Evolutionary conservation across 2,329 filamentous ascomycete species (phyloP).

Genomic region (Aspergillus pseudoviridinutans): DNA sequence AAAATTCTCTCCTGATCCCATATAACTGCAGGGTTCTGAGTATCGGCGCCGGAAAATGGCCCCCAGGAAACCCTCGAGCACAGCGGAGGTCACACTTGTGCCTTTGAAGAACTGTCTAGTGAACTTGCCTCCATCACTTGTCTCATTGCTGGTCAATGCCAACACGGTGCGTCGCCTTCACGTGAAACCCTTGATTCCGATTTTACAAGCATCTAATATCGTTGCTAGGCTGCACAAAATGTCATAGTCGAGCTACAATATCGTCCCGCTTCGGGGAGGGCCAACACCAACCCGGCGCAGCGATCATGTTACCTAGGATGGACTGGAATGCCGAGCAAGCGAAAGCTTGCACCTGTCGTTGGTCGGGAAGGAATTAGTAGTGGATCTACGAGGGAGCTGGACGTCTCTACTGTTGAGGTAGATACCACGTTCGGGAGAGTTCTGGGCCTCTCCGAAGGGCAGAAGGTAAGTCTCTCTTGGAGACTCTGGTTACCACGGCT

Average conservation of each 20-base stretch:
- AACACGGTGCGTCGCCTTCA: constrained; percentile 66
- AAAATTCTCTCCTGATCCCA: constrained; percentile 11
- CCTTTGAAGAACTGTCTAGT: constrained; percentile 92
- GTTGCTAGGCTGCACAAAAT: constrained; percentile 77
- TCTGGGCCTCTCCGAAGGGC: constrained; percentile 73
- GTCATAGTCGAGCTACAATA: constrained; percentile 89
- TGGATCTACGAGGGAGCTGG: constrained; percentile 66
- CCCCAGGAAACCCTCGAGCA: constrained; percentile 54
- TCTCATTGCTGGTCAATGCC: constrained; percentile 78
- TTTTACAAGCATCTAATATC: neutral
- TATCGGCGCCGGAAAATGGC: constrained; percentile 33
- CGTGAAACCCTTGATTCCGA: constrained; percentile 14
- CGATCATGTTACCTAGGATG: constrained; percentile 85
- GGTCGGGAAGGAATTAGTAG: constrained; percentile 67
- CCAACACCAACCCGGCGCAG: constrained; percentile 49
- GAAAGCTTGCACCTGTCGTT: constrained; percentile 69
- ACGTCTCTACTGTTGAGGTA: constrained; percentile 74
- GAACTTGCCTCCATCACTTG: constrained; percentile 81
- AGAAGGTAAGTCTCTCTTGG: constrained; percentile 58
- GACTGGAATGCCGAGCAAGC: constrained; percentile 97
- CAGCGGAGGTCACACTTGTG: constrained; percentile 79
- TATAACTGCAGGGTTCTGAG: constrained; percentile 5
- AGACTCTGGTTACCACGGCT: constrained; percentile 27
- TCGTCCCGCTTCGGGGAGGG: constrained; percentile 55
- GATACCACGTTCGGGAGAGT: constrained; percentile 78